Evolutionary conservation across 176 grass and related monocot genomes (phyloP).

Genomic region (Miscanthus lutarioriparius): DNA sequence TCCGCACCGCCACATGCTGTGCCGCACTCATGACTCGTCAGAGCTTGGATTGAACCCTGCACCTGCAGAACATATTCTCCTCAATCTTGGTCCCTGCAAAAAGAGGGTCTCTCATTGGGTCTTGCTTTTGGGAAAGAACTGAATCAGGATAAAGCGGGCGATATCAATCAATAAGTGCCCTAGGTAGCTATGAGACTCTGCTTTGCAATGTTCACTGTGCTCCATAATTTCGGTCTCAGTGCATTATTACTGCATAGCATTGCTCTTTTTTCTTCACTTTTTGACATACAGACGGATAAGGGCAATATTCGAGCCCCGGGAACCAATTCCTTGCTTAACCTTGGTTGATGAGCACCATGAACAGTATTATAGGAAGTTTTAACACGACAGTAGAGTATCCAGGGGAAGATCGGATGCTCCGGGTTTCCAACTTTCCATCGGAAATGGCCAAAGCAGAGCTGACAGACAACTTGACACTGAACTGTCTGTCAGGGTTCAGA

Average conservation of each 20-base stretch:
- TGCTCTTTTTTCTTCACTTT: slow-evolving; percentile 3
- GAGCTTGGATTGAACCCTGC: slow-evolving; percentile 6
- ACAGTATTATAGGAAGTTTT: slow-evolving; percentile 4
- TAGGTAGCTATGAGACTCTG: slow-evolving; percentile 28
- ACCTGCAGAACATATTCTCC: slow-evolving; percentile 26
- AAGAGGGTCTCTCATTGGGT: neutral
- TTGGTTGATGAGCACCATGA: slow-evolving; percentile 8
- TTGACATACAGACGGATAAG: slow-evolving; percentile 16
- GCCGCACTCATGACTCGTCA: too few species aligned
- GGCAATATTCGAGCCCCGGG: neutral
- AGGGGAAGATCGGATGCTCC: slow-evolving; percentile 16
- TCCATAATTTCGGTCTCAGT: slow-evolving; percentile 31
- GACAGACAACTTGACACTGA: neutral
- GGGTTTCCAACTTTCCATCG: neutral
- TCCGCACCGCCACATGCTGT: too few species aligned
- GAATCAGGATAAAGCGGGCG: slow-evolving; percentile 41
- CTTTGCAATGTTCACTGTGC: slow-evolving; percentile 40
- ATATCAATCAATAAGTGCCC: slow-evolving; percentile 29
- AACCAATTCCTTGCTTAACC: slow-evolving; percentile 49
- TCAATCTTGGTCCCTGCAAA: neutral
- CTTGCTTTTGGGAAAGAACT: slow-evolving; percentile 26
- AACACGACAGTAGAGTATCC: neutral
- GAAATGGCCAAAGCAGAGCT: neutral
- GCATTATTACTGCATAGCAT: slow-evolving; percentile 17
- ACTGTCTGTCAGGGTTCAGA: neutral